Base-by-base conservation (phyloP, 164 flowering plant genomes). In the Umbilicus rupestris region DNA sequence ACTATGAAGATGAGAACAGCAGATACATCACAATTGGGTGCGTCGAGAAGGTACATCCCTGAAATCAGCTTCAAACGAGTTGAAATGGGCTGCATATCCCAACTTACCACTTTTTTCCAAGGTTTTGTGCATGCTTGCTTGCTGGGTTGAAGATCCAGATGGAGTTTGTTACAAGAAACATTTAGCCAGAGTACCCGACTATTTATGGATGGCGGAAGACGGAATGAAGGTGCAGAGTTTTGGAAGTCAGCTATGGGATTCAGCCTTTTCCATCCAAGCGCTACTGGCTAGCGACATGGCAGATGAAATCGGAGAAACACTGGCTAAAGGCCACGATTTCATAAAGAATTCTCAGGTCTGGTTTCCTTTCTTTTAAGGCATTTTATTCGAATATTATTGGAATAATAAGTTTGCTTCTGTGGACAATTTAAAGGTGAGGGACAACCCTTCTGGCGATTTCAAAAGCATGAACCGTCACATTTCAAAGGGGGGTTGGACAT, bases 401-500 rank as follows among this genome's bases (percentile, higher is more conserved):
- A 16, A 7, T 2, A 11, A 52, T 11, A 3, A 22, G 14, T 24
- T 6, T 1, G 7, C 14, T 12, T 10, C 3, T 19, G 1, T 57
- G 3, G 4, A 30, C n/a, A 22, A 26, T 57, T 22, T 57, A 2
- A 1, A 57, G 31, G 62, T 30, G 28, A 41, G 12, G 45, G 45
- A 2, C 0, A 41, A 41, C 16, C 45, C 45, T 41, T 41, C 45
- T 10, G 45, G 45, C 16, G 45, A 41, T 14, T 41, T 41, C 45
- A 41, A 14, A 41, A 41, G 2, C 57, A 49, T 49, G 57, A 6
- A 49, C 2, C 57, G 57, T 49, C 57, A 49, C 24, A 49, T 49
- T 55, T 55, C 60, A 10, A 55, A 55, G 60, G 60, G 60, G 26
- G 9, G 11, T 22, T 55, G 60, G 60, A 55, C 60, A 55, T 29